Percentiles rank a stretch among this genome's conserved stretches.
Evolutionary conservation across 768 basidiomycete species (phyloP).

Genomic region (Gloeostereum incarnatum): DNA sequence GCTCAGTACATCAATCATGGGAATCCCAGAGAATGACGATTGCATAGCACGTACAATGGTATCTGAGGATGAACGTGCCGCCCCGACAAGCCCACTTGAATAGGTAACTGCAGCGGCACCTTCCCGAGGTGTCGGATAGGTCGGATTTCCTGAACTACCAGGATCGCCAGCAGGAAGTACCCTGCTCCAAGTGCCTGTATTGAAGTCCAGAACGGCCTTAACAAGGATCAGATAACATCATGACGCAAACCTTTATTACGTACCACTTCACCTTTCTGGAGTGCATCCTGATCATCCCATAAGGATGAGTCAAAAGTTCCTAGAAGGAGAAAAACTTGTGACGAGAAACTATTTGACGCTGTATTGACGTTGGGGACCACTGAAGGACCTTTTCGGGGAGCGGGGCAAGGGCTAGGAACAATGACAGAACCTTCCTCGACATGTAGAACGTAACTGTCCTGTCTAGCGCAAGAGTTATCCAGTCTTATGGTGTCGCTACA

Average conservation of each 20-base stretch:
- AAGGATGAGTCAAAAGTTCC: conserved; percentile 54
- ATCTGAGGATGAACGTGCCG: conserved; percentile 40
- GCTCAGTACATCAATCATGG: conserved; percentile 3
- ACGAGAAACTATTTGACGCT: conserved; percentile 43
- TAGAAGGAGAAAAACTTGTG: conserved; percentile 62
- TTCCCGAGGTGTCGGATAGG: conserved; percentile 60
- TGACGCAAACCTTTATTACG: too few relatives aligned
- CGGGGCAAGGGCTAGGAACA: conserved; percentile 45
- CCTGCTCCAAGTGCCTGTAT: conserved; percentile 61
- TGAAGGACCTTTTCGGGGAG: conserved; percentile 51
- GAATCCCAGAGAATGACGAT: neutral
- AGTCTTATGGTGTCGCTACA: conserved; percentile 36
- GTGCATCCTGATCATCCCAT: conserved; percentile 60
- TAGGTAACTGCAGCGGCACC: conserved; percentile 62
- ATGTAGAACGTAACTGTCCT: conserved; percentile 50
- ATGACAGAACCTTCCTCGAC: conserved; percentile 23
- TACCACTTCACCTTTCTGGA: conserved; percentile 67
- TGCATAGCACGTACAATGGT: conserved; percentile 37
- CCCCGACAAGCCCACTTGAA: conserved; percentile 45
- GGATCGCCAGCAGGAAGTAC: conserved; percentile 74
- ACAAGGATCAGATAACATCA: conserved; percentile 17
- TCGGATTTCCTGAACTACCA: conserved; percentile 29
- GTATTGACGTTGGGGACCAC: conserved; percentile 53
- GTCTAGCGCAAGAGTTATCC: conserved; percentile 45
- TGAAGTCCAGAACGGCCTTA: conserved; percentile 54